Conservation (phyloP, 352 stramenopile species). For the Plasmopara halstedii region DNA sequence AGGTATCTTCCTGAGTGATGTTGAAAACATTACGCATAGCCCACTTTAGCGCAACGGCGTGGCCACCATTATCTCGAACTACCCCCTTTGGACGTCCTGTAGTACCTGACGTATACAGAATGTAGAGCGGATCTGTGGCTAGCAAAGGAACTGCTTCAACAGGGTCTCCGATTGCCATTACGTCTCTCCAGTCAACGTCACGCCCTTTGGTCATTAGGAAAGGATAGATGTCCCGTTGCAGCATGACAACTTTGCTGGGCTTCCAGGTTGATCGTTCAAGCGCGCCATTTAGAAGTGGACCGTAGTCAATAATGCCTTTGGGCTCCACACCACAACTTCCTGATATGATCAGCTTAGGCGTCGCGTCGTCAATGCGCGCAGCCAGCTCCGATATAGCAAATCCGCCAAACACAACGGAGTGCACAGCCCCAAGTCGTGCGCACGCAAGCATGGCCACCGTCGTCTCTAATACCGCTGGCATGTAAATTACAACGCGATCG, state of each 20-base stretch:
- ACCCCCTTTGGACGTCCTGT: constrained; percentile 73
- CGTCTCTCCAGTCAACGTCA: constrained; percentile 51
- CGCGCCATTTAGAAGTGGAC: constrained; percentile 60
- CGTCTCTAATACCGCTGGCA: constrained; percentile 95
- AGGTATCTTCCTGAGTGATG: constrained; percentile 67
- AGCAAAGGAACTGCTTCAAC: constrained; percentile 41
- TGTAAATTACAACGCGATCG: constrained; percentile 95
- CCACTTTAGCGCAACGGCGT: constrained; percentile 84
- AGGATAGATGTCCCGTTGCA: constrained; percentile 51
- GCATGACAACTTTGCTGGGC: constrained; percentile 58
- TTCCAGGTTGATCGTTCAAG: constrained; percentile 52
- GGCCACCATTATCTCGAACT: constrained; percentile 65
- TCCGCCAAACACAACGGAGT: constrained; percentile 89
- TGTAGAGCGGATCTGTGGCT: constrained; percentile 63
- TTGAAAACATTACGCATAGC: constrained; percentile 76
- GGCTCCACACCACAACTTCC: constrained; percentile 64
- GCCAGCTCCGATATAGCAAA: constrained; percentile 84
- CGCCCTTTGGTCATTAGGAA: constrained; percentile 33
- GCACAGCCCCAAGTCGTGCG: constrained; percentile 91
- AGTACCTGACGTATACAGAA: constrained; percentile 74
- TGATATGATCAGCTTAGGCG: constrained; percentile 70
- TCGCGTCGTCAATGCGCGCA: constrained; percentile 71
- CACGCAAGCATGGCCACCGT: constrained; percentile 97
- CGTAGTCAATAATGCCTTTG: constrained; percentile 74
- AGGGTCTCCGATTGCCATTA: constrained; percentile 28